Conservation (phyloP, 768 basidiomycete species). For the Mrakia blollopis region DNA sequence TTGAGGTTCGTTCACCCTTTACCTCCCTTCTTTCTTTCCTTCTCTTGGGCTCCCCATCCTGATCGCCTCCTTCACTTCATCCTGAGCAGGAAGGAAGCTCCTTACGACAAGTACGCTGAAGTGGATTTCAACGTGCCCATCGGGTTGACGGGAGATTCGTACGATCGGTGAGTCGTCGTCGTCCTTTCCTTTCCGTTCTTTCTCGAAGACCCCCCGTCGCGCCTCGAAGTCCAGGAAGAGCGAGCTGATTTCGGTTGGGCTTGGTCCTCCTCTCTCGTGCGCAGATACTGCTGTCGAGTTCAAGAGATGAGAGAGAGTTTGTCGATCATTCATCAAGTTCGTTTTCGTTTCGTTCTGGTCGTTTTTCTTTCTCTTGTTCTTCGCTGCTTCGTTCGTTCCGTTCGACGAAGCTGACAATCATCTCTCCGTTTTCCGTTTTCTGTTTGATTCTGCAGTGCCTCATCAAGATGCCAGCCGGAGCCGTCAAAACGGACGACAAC, state of each 20-base stretch:
- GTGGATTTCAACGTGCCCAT: conserved; percentile 98
- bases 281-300: conserved; percentile 93
- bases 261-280: conserved; percentile 39
- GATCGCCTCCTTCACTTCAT: background rate
- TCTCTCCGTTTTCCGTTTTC: background rate
- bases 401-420: background rate
- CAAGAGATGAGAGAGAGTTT: conserved; percentile 97
- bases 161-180: conserved; percentile 36
- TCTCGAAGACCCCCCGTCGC: background rate
- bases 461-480: conserved; percentile 94
- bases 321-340: conserved; percentile 72
- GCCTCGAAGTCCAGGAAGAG: too few relatives aligned
- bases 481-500: conserved; percentile 91
- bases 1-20: conserved; percentile 50
- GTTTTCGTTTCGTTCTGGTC: too few relatives aligned
- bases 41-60: background rate
- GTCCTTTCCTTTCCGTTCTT: background rate
- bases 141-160: conserved; percentile 94
- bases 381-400: too few relatives aligned
- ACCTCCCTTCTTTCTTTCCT: background rate
- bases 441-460: conserved; percentile 57
- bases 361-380: too few relatives aligned
- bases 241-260: too few relatives aligned
- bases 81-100: conserved; percentile 59
- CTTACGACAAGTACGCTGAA: conserved; percentile 96